Conservation (phyloP, 2,329 filamentous ascomycete genomes). For the Pseudophaeomoniella oleicola region DNA sequence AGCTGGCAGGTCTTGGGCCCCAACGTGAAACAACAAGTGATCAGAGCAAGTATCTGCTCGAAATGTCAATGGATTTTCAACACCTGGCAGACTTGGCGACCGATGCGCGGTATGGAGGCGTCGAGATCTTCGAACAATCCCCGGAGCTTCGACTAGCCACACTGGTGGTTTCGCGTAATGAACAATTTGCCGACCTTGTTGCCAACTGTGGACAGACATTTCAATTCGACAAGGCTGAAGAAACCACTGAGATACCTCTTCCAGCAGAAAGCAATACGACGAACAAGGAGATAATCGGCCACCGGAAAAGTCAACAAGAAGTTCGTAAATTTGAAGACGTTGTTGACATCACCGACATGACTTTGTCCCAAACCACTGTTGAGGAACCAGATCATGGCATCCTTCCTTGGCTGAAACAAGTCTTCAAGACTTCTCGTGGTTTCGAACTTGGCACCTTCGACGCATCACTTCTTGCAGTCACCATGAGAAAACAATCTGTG, state of each 20-base stretch:
- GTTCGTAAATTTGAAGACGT: neutral
- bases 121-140: constrained; percentile 18
- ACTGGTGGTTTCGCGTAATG: constrained; percentile 15
- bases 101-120: constrained; percentile 20
- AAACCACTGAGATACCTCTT: neutral
- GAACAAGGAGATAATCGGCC: neutral
- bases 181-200: constrained; percentile 8
- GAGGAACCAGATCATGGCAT: constrained; percentile 18
- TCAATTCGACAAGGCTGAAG: constrained; percentile 3
- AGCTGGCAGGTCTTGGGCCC: constrained; percentile 19
- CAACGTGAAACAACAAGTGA: constrained; percentile 19
- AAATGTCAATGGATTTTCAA: constrained; percentile 25
- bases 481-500: constrained; percentile 38
- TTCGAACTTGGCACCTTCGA: constrained; percentile 39
- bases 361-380: constrained; percentile 5
- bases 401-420: constrained; percentile 26
- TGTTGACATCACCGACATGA: constrained; percentile 9
- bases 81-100: constrained; percentile 18
- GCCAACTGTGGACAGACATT: constrained; percentile 9
- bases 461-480: constrained; percentile 13
- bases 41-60: constrained; percentile 21
- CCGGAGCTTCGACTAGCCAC: constrained; percentile 19
- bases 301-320: neutral
- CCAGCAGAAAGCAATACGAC: neutral
- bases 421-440: constrained; percentile 33